Evolutionary conservation across 2,329 filamentous ascomycete genomes (phyloP).

Genomic region (Fusarium sp.): DNA sequence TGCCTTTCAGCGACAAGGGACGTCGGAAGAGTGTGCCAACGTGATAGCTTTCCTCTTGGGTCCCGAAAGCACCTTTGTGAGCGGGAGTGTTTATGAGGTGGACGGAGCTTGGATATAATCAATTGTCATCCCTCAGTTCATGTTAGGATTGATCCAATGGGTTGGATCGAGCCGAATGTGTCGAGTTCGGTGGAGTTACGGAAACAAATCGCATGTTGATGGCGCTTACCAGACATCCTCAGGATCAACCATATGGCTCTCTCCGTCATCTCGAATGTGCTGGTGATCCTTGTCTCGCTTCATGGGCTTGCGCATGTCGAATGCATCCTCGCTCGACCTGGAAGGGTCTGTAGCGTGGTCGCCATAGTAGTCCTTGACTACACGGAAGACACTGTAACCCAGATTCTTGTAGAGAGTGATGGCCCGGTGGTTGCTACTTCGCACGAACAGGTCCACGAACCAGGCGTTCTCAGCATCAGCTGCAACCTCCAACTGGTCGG

Average conservation of each 20-base stretch:
- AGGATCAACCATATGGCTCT: constrained; percentile 81
- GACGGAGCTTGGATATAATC: constrained; percentile 59
- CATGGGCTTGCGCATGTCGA: constrained; percentile 95
- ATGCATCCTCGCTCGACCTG: constrained; percentile 83
- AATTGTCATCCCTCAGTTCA: not conserved
- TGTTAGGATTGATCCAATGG: not conserved
- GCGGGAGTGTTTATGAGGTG: constrained; percentile 58
- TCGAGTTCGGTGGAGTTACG: constrained; percentile 59
- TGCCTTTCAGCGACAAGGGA: constrained; percentile 60
- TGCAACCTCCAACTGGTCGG: constrained; percentile 82
- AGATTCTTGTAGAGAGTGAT: constrained; percentile 90
- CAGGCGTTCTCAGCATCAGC: constrained; percentile 87
- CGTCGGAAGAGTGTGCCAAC: constrained; percentile 54
- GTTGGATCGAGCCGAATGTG: constrained; percentile 1
- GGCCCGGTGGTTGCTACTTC: constrained; percentile 87
- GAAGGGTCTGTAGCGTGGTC: constrained; percentile 79
- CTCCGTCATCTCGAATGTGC: constrained; percentile 85
- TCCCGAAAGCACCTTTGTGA: constrained; percentile 54
- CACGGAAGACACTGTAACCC: constrained; percentile 91
- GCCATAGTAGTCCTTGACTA: constrained; percentile 92
- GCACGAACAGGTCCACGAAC: constrained; percentile 96
- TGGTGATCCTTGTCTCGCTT: constrained; percentile 81
- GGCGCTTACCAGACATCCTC: constrained; percentile 82
- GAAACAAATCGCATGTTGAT: constrained; percentile 15
- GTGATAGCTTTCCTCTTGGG: constrained; percentile 55